Evolutionary conservation across 768 basidiomycete species (phyloP).

Genomic region (Sporobolomyces pararoseus): DNA sequence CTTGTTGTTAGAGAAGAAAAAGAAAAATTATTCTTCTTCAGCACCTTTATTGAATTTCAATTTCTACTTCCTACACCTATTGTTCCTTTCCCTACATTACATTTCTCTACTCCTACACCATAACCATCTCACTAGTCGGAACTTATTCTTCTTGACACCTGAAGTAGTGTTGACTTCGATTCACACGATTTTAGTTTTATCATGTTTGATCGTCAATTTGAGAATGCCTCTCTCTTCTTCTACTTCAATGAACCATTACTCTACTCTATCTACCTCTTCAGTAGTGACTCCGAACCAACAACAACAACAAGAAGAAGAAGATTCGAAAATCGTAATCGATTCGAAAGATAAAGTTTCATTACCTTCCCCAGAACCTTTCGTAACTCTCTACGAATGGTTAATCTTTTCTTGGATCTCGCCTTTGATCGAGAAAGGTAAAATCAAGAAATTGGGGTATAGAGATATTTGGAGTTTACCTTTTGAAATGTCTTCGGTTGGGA

Average conservation of each 20-base stretch:
- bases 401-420: constrained; percentile 23
- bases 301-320: not conserved
- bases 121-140: not conserved
- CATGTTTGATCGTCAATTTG: not conserved
- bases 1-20: not conserved
- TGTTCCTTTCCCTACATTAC: constrained; percentile 5
- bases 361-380: constrained; percentile 19
- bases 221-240: constrained; percentile 19
- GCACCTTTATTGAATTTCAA: constrained; percentile 23
- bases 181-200: not conserved
- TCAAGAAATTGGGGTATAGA: constrained; percentile 20
- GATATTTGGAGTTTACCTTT: constrained; percentile 33
- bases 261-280: not conserved
- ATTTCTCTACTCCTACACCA: constrained; percentile 14
- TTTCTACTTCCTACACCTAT: constrained; percentile 23
- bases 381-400: constrained; percentile 27
- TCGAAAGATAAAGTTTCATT: constrained; percentile 21
- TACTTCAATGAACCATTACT: too few species aligned
- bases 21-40: not conserved
- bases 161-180: not conserved
- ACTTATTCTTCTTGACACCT: too few species aligned
- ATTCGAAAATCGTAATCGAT: not conserved
- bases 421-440: constrained; percentile 13
- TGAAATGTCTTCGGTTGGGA: constrained; percentile 17
- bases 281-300: not conserved